Conservation (phyloP, 2,329 filamentous ascomycete species). For the Pseudopithomyces maydicus region DNA sequence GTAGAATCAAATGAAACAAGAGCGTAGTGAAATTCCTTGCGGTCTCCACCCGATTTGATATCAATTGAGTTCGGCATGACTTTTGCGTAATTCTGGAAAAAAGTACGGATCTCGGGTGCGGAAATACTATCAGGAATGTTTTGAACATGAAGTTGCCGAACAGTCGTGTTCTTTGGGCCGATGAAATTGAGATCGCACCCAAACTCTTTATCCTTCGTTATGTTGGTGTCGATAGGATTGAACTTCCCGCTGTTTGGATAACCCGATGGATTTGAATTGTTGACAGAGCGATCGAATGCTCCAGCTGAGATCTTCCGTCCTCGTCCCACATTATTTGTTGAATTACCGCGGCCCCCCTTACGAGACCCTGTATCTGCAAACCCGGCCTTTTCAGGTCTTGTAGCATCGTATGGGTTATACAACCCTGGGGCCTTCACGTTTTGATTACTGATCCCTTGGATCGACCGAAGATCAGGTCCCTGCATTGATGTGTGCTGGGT, state of each 20-base stretch:
- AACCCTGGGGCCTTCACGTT: slow-evolving; percentile 12
- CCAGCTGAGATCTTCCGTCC: slow-evolving; percentile 28
- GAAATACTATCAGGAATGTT: slow-evolving; percentile 24
- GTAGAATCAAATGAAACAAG: slow-evolving; percentile 10
- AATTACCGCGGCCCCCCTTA: slow-evolving; percentile 12
- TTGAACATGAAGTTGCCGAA: slow-evolving; percentile 33
- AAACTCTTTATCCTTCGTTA: slow-evolving; percentile 22
- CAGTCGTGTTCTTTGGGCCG: slow-evolving; percentile 31
- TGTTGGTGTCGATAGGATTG: slow-evolving; percentile 15
- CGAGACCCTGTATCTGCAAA: slow-evolving; percentile 23
- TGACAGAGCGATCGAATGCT: slow-evolving; percentile 12
- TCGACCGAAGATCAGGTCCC: slow-evolving; percentile 13
- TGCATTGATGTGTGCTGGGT: slow-evolving; percentile 16
- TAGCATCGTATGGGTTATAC: slow-evolving; percentile 36
- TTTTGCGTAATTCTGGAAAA: slow-evolving; percentile 23
- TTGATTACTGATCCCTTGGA: slow-evolving; percentile 17
- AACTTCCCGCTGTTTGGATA: slow-evolving; percentile 6
- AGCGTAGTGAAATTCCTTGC: slow-evolving; percentile 2
- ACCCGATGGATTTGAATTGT: slow-evolving; percentile 12
- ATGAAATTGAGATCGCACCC: slow-evolving; percentile 38
- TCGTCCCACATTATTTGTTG: slow-evolving; percentile 17
- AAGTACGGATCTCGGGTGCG: slow-evolving; percentile 15
- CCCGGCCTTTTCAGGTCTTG: slow-evolving; percentile 22
- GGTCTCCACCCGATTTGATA: background rate
- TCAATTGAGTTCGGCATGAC: background rate